Conservation (phyloP, 2,329 filamentous ascomycete genomes). For the Xenoacremonium recifei region DNA sequence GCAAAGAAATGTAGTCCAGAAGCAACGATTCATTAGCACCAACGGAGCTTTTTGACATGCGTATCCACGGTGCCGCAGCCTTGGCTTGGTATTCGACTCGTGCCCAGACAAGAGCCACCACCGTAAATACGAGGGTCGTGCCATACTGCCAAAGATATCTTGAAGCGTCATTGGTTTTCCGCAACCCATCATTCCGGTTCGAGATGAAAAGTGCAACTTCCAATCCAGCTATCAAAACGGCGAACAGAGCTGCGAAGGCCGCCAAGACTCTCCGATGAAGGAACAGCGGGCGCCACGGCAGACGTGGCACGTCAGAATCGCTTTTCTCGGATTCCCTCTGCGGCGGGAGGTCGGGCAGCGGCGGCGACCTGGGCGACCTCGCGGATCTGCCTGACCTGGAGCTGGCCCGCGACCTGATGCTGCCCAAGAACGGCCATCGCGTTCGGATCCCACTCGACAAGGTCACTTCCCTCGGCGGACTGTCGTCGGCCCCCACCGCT, state of each 20-base stretch:
- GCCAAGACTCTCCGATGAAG: conserved; percentile 31
- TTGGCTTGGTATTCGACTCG: conserved; percentile 40
- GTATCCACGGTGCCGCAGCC: conserved; percentile 36
- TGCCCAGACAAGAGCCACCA: conserved; percentile 33
- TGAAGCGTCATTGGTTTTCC: conserved; percentile 19
- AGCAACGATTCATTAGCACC: conserved; percentile 32
- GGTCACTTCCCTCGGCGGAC: no score
- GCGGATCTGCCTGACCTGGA: conserved; percentile 15
- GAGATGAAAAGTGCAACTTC: conserved; percentile 33
- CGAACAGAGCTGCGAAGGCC: conserved; percentile 29
- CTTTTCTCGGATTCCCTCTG: conserved; percentile 14
- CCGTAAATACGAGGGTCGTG: conserved; percentile 31
- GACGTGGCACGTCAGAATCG: conserved; percentile 23
- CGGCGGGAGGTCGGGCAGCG: background rate
- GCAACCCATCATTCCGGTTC: conserved; percentile 27
- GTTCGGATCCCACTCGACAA: no score
- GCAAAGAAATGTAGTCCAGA: conserved; percentile 34
- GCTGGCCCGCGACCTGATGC: conserved; percentile 19
- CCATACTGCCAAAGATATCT: conserved; percentile 39
- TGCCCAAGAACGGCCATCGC: conserved; percentile 26
- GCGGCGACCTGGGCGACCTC: conserved; percentile 1
- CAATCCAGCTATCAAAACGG: conserved; percentile 25
- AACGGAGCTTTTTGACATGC: conserved; percentile 28
- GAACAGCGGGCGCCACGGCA: conserved; percentile 36
- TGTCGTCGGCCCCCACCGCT: background rate